Evolutionary conservation across 768 basidiomycete species (phyloP).

Genomic region (Lactifluus rugatus): DNA sequence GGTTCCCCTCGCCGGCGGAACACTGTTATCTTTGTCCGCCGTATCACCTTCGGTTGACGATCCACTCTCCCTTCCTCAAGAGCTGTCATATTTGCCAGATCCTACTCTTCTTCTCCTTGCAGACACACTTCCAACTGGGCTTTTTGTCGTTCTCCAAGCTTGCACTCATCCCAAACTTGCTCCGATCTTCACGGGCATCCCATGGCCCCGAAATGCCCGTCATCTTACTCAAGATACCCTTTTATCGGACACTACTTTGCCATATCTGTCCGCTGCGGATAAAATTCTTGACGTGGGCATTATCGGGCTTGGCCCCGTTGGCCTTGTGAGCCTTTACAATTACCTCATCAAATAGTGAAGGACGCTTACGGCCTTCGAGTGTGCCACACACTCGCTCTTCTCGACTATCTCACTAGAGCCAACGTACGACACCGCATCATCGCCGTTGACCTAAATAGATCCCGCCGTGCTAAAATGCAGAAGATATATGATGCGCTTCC

Average conservation of each 20-base stretch:
- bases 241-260: not conserved
- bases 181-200: conserved; percentile 45
- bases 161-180: conserved; percentile 62
- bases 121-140: conserved; percentile 73
- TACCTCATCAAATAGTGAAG: not conserved
- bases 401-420: conserved; percentile 46
- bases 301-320: conserved; percentile 72
- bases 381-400: conserved; percentile 50
- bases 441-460: conserved; percentile 51
- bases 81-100: conserved; percentile 37
- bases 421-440: conserved; percentile 45
- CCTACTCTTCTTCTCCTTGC: conserved; percentile 61
- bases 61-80: conserved; percentile 3
- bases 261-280: conserved; percentile 37
- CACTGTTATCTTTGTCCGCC: conserved; percentile 48
- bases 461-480: conserved; percentile 49
- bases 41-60: conserved; percentile 15
- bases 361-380: conserved; percentile 28
- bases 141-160: conserved; percentile 65
- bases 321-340: conserved; percentile 36
- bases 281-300: conserved; percentile 50
- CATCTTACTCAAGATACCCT: conserved; percentile 1
- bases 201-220: conserved; percentile 41
- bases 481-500: conserved; percentile 40
- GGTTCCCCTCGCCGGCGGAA: conserved; percentile 72